Evolutionary conservation across 257 asterid species (phyloP).

Genomic region (Solanum microdontum): DNA sequence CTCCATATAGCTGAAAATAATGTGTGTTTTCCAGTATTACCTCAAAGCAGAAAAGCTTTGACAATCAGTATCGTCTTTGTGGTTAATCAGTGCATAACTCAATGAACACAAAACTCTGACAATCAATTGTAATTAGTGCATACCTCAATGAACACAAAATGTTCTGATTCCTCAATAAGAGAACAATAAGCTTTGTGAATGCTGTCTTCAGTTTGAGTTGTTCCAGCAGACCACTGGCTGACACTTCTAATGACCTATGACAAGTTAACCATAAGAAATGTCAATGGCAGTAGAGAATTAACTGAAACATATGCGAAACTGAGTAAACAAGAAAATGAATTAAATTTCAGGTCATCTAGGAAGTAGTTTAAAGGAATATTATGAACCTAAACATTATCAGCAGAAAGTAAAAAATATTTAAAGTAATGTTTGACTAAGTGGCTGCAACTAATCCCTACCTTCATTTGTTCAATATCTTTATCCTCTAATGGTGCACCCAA

Average conservation of each 20-base stretch:
- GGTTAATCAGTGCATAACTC: slow-evolving; percentile 32
- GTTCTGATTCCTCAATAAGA: slow-evolving; percentile 78
- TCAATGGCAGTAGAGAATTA: neutral
- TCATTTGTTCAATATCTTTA: neutral
- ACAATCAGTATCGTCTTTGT: neutral
- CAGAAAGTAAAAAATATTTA: neutral
- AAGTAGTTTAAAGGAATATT: neutral
- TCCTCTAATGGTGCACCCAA: neutral
- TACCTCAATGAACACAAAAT: slow-evolving; percentile 87
- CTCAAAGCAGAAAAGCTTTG: neutral
- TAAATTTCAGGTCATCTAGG: neutral
- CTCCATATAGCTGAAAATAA: neutral
- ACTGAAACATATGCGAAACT: neutral
- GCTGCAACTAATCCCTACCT: neutral
- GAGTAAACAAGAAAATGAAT: neutral
- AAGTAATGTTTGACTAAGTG: neutral
- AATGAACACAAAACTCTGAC: slow-evolving; percentile 43
- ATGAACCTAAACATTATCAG: neutral
- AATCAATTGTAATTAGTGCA: neutral
- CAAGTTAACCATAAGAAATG: neutral
- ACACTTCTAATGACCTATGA: slow-evolving; percentile 85
- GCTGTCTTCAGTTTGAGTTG: slow-evolving; percentile 91
- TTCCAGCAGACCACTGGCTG: slow-evolving; percentile 98
- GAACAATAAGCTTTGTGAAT: slow-evolving; percentile 88
- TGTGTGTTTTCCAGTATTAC: neutral